A percentile compares a stretch with the other conserved stretches of the same genome.
Conservation (phyloP, 306 rosid genomes). For the Prunus mongolica region DNA sequence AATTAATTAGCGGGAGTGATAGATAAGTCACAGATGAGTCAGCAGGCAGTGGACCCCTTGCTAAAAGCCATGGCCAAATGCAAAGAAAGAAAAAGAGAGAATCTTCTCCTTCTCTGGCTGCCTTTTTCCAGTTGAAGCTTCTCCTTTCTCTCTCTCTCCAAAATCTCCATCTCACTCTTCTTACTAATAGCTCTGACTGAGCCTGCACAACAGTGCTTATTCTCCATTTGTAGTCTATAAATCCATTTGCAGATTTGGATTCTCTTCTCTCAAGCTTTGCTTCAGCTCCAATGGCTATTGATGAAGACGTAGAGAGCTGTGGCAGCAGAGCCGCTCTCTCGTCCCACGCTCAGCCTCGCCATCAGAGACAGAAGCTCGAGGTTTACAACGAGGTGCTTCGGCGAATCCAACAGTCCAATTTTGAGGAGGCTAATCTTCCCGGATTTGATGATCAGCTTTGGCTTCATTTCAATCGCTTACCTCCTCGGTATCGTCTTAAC, state of each 20-base stretch:
- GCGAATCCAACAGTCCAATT: slow-evolving; percentile 67
- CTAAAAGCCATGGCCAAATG: not conserved
- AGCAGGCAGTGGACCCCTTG: not conserved
- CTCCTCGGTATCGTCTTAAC: slow-evolving; percentile 61
- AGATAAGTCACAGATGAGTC: not conserved
- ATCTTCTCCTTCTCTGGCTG: not conserved
- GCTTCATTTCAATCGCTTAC: slow-evolving; percentile 96
- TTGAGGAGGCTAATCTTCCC: slow-evolving; percentile 63
- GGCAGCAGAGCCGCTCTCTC: slow-evolving; percentile 69
- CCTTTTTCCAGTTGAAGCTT: not conserved
- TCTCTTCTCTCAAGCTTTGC: not conserved
- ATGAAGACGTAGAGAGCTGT: slow-evolving; percentile 86
- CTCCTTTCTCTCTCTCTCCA: no score
- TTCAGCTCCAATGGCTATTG: slow-evolving; percentile 57
- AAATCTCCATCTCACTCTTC: not conserved
- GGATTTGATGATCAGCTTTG: slow-evolving; percentile 91
- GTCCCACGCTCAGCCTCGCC: slow-evolving; percentile 50
- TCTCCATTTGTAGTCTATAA: not conserved
- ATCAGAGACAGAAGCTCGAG: slow-evolving; percentile 72
- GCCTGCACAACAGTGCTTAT: not conserved
- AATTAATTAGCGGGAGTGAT: not conserved
- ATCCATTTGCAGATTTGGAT: not conserved
- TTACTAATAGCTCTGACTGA: not conserved
- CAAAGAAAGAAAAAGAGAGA: no score
- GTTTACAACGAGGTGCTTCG: slow-evolving; percentile 85